Evolutionary conservation across 2,329 filamentous ascomycete species (phyloP), one percentile per base, ranked within the genome.

Genomic region (Penicillium sp.): DNA sequence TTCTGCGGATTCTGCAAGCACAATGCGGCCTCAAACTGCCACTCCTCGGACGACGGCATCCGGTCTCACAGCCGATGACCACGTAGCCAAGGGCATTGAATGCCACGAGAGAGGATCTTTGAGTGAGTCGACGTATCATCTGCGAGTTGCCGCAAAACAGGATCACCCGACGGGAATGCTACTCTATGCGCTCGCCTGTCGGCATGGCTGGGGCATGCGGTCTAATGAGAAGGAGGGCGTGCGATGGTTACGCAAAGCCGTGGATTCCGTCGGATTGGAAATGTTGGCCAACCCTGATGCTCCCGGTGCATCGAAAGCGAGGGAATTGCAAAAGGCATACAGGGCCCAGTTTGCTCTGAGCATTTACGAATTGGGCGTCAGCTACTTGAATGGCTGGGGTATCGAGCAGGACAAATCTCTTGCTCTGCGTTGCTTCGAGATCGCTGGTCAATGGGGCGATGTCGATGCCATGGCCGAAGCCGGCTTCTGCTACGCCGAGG

Each of bases 331-430:
- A 62, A 94, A 92, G 73, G 88, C 90, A 6, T 87, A 91, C 59
- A 91, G 91, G 67, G 92, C 92, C 10, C 93, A 97, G 67, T 96
- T 97, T 71, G 94, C 93, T 0, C 80, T 97, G 41, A 94, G 91
- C 65, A 92, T 97, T 50, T 99, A 99, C 65, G 94, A 99, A 75
- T 81, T 99, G 23, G 94, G 94, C 3, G 91, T 97, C 26, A 96
- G 91, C 69, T 93, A 97, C 70, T 91, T 97, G 85, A 97, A 99
- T 65, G 94, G 94, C 5, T 99, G 94, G 94, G 94, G 94, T 14
- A 95, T 96, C 36, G 86, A 93, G 63, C 91, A 96, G 73, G 94
- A 99, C 70, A 96, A 94, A 71, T 76, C 83, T 5, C 81, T 97
- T 55, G 94, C 91, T 0, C 75, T 99, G 66, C 84, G 91, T 49